Evolutionary conservation across 768 basidiomycete genomes (phyloP), one percentile per base, ranked within the genome.

Genomic region (Naematelia aurantialba): DNA sequence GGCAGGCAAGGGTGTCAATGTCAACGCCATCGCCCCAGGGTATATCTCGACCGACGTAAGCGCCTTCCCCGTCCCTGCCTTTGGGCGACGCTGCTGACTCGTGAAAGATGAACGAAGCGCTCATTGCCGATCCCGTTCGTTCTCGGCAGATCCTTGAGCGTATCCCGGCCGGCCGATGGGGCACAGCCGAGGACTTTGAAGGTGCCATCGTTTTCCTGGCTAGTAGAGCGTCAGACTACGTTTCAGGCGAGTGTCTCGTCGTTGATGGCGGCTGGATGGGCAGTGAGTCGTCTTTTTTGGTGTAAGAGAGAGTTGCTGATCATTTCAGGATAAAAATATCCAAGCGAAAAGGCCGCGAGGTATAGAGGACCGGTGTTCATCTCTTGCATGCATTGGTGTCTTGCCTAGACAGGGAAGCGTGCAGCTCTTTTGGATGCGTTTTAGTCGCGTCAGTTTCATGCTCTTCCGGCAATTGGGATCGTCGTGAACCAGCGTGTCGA

Each of bases 21-120:
- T 93, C 17, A 92, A 93, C 72, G 87, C 83, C 22, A 88, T 94
- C 64, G 86, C 86, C 65, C 90, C 90, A 27, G 91, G 90, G 29
- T 92, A 91, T 77, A 86, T 93, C 68, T 83, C 83, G 25, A 94
- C 91, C 31, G 91, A 94, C 67, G 91, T 91, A 88, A 89, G 77
- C 51, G 57, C 73, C 78, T 60, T 58, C 58, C 58, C 54, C 42
- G n/a, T n/a, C n/a, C n/a, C n/a, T n/a, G n/a, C 61, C 14, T 27
- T 49, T n/a, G 13, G 12, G 19, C 34, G 8, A 48, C 10, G 25
- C 30, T 50, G 46, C 22, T 45, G 25, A 58, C 12, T 4, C 39
- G 31, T 12, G 4, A 3, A 22, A 70, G 75, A 86, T 85, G 85
- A 87, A 87, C 77, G 82, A 83, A 69, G 82, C 81, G 58, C 79